Base-by-base conservation (phyloP, 139 green algal genomes). In the Auxenochlorella protothecoides region DNA sequence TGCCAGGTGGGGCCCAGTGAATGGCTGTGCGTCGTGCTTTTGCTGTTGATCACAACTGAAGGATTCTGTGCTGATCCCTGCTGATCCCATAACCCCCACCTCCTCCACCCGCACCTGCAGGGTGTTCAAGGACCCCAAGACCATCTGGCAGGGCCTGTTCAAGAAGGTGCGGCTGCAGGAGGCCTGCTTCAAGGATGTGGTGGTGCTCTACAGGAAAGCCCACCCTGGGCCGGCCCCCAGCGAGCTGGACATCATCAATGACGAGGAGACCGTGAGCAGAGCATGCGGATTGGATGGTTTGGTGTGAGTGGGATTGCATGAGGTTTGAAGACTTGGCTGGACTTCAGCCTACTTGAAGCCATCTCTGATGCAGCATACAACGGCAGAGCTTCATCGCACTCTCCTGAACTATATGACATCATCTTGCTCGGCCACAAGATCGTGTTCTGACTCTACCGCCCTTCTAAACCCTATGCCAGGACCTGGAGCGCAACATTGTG, bases 181-280 rank as follows among this genome's bases (percentile, higher is more conserved):
- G 78, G 86, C 88, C 5, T 84, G 76, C 59, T 91, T 89, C 70
- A 81, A 85, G 44, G 81, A 88, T 56, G 73, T 92, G 5, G 79
- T 93, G 11, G 77, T 93, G 44, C 68, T 93, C 51, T 93, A 92
- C 69, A 78, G 87, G 44, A 74, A 76, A 70, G 63, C 60, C 13
- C 27, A 77, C 51, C 54, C 72, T 54, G 59, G 51, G 10, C 27
- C 27, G 27, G 27, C 27, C 27, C 27, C 27, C 27, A 44, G 27
- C 27, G 27, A 44, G 27, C 27, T 44, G 27, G 27, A 44, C 27
- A 44, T 44, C 27, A 44, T 44, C 27, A 44, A 44, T 44, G 27
- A 44, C 27, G 27, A 44, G 27, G 27, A 44, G 27, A 44, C 27
- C 1, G 27, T 44, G 27, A 14, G 9, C 72, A 59, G 64, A 64